phyloP scores from a whole-genome alignment of 2,329 filamentous ascomycete genomes.

The Hypomyces perniciosus region DNA sequence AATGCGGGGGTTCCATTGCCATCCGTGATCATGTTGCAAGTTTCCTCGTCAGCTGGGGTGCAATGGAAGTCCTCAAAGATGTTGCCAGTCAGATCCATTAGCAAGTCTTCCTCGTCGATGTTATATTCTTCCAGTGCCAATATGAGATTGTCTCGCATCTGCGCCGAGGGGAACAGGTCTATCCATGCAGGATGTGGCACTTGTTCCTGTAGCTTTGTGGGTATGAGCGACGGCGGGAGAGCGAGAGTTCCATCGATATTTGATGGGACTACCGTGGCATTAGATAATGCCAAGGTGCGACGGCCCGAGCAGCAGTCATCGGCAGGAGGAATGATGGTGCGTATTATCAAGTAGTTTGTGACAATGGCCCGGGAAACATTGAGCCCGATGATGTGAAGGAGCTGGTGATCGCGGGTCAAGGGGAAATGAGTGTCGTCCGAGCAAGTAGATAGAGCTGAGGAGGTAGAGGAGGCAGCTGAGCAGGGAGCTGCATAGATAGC shows the following conservation, averaged over 20 bases:
- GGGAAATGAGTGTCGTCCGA: slow-evolving; percentile 13
- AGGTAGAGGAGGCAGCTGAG: background rate
- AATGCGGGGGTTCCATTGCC: background rate
- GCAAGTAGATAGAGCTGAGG: background rate
- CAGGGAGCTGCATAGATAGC: background rate
- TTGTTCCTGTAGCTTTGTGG: slow-evolving; percentile 14
- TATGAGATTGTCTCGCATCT: slow-evolving; percentile 17
- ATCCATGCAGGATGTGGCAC: slow-evolving; percentile 16
- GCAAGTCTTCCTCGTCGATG: slow-evolving; percentile 15
- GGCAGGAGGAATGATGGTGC: slow-evolving; percentile 9
- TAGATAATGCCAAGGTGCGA: slow-evolving; percentile 4
- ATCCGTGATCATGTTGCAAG: background rate
- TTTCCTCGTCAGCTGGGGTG: background rate
- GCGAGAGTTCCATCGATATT: slow-evolving; percentile 3
- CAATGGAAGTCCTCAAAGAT: slow-evolving; percentile 1
- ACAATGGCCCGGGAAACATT: slow-evolving; percentile 18
- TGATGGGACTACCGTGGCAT: background rate
- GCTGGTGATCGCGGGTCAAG: slow-evolving; percentile 14
- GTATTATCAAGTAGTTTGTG: slow-evolving; percentile 18
- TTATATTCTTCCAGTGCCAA: slow-evolving; percentile 10
- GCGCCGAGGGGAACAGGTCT: slow-evolving; percentile 16
- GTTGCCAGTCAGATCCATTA: slow-evolving; percentile 15
- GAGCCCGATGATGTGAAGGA: slow-evolving; percentile 16
- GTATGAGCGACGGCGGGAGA: slow-evolving; percentile 12
- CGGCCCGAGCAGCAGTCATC: slow-evolving; percentile 8